Base-by-base conservation (phyloP, 768 basidiomycete genomes). In the Trametes villosa region DNA sequence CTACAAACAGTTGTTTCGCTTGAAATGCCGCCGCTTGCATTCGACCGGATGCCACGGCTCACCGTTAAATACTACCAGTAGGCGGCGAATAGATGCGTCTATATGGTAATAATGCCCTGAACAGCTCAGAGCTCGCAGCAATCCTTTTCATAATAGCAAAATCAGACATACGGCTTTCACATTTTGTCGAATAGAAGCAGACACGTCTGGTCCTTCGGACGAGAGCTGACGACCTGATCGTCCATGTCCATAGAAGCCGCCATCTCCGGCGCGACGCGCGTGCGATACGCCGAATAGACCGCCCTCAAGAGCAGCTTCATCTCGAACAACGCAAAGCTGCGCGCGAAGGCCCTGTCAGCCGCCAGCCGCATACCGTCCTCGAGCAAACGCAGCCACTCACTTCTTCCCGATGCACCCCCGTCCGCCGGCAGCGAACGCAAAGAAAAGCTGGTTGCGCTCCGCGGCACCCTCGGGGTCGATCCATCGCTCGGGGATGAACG, bases 401-500 rank as follows among this genome's bases (percentile, higher is more conserved):
- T 68, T 57, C 47, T 64, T 66, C n/a, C 67, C 67, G 12, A 68
- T 60, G 30, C 67, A 68, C 1, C 62, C 65, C 9, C 67, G 31
- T 4, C 67, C 67, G 6, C 67, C 67, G 17, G 67, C 59, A 0
- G 48, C 52, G 52, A 68, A 68, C 27, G 65, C 96, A 72, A 94
- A 98, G 34, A 98, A 92, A 59, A 98, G 86, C 73, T 93, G 98
- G 76, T 98, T 96, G 75, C 92, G 88, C 40, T 95, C 94, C 71
- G 91, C 88, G 42, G 81, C 75, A 60, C 86, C 83, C 24, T 85
- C 74, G 22, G 86, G 80, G 68, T 96, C 91, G 51, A 99, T 79
- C 95, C 95, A 99, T 53, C 97, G 87, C 70, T 98, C 96, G 4
- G 97, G 97, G 9, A 79, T 60, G 74, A 98, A 88, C 47, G 74